Evolutionary conservation across 192 early-diverging fungal species (phyloP).

Genomic region (Cladochytrium replicatum): DNA sequence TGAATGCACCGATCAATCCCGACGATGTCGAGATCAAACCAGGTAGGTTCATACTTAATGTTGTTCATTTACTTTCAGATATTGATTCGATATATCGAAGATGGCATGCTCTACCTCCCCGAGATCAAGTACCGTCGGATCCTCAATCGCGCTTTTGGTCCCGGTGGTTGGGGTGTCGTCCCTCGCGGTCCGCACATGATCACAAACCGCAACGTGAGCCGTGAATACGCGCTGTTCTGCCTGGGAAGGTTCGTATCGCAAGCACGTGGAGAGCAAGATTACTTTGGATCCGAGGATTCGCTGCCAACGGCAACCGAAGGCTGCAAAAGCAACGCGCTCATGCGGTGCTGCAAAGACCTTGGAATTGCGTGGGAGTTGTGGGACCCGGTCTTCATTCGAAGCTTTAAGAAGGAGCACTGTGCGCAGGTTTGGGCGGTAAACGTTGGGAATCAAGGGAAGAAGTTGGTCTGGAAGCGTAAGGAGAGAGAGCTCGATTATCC

Average conservation of each 20-base stretch:
- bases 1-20: constrained; percentile 61
- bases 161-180: constrained; percentile 54
- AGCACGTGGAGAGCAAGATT: constrained; percentile 91
- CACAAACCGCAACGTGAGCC: constrained; percentile 61
- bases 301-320: constrained; percentile 78
- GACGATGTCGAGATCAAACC: constrained; percentile 89
- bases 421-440: constrained; percentile 67
- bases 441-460: constrained; percentile 62
- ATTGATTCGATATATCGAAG: constrained; percentile 23
- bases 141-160: constrained; percentile 89
- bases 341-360: constrained; percentile 92
- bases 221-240: constrained; percentile 87
- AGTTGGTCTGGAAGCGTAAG: constrained; percentile 79
- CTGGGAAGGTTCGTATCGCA: constrained; percentile 82
- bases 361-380: constrained; percentile 85
- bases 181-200: constrained; percentile 84
- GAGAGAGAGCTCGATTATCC: constrained; percentile 57
- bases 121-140: constrained; percentile 98
- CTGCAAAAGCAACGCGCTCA: constrained; percentile 62
- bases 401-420: constrained; percentile 76
- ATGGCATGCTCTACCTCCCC: constrained; percentile 88
- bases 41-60: constrained; percentile 31
- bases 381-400: constrained; percentile 81
- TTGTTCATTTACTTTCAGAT: not conserved
- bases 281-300: constrained; percentile 56